Conservation (phyloP, 176 grass and related monocot genomes). For the Raddia distichophylla region DNA sequence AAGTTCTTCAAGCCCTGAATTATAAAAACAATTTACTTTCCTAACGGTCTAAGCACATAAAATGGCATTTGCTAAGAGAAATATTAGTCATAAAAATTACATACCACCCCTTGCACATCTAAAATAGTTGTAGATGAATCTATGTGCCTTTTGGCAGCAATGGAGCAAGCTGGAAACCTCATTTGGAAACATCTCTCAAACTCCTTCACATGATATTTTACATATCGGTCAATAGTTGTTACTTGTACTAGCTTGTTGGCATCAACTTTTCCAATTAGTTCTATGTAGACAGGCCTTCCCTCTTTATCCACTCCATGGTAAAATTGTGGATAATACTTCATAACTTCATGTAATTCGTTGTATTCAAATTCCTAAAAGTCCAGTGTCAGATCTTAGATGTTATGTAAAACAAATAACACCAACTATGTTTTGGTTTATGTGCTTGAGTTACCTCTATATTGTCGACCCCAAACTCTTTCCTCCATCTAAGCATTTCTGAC, state of each 20-base stretch:
- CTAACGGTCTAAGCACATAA: conserved; percentile 25
- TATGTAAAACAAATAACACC: neutral
- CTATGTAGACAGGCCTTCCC: conserved; percentile 88
- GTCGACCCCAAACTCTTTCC: conserved; percentile 78
- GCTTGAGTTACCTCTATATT: conserved; percentile 65
- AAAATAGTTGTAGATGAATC: conserved; percentile 79
- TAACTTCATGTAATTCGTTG: conserved; percentile 68
- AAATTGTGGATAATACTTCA: conserved; percentile 93
- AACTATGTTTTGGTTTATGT: neutral
- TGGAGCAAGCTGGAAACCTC: conserved; percentile 79
- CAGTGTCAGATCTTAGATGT: conserved; percentile 34
- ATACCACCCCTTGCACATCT: conserved; percentile 93
- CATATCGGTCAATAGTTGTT: conserved; percentile 84
- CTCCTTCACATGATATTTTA: conserved; percentile 91
- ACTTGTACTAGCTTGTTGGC: conserved; percentile 85
- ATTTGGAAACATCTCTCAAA: conserved; percentile 72
- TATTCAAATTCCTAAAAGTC: conserved; percentile 84
- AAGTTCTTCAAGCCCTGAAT: conserved; percentile 93
- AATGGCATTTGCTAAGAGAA: conserved; percentile 10
- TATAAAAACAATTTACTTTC: conserved; percentile 34
- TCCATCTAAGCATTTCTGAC: conserved; percentile 97
- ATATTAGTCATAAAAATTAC: conserved; percentile 22
- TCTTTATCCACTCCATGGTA: conserved; percentile 98
- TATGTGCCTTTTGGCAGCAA: conserved; percentile 80
- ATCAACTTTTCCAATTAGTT: conserved; percentile 86